Percentiles rank a stretch among this genome's conserved stretches.
These are phyloP conservation scores for Tolypocladium inflatum DNA, from an alignment of 2,329 filamentous ascomycete species.

Conservation along the genomic window DNA sequence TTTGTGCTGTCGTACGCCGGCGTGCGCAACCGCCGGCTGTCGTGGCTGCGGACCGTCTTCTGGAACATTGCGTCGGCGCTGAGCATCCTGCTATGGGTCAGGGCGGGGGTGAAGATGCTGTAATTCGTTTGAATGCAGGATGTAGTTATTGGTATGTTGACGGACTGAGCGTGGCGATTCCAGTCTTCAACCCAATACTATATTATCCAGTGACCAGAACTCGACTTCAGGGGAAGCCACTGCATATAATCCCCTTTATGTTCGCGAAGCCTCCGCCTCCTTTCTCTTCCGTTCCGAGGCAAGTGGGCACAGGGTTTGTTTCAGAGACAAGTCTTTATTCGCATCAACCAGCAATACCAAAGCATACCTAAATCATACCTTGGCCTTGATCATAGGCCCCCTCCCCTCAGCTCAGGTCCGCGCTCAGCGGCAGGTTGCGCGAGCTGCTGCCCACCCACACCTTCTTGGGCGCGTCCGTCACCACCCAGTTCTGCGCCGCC, in stretches of 20 bases:
- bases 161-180: too few relatives aligned
- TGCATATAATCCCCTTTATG: too few relatives aligned
- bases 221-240: too few relatives aligned
- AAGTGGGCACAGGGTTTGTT: too few relatives aligned
- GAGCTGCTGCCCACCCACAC: slow-evolving; percentile 47
- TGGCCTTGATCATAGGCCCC: too few relatives aligned
- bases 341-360: too few relatives aligned
- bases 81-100: slow-evolving; percentile 29
- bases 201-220: too few relatives aligned
- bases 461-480: slow-evolving; percentile 41
- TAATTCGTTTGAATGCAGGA: not conserved
- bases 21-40: slow-evolving; percentile 29
- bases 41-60: slow-evolving; percentile 25
- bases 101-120: slow-evolving; percentile 23
- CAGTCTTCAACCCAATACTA: too few relatives aligned
- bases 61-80: slow-evolving; percentile 26
- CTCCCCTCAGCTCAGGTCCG: not conserved
- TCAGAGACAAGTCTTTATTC: not conserved
- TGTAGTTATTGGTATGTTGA: too few relatives aligned
- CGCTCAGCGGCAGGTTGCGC: slow-evolving; percentile 38
- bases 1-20: slow-evolving; percentile 35
- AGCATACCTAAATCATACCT: too few relatives aligned
- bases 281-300: too few relatives aligned
- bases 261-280: too few relatives aligned
- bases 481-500: slow-evolving; percentile 72